These are phyloP conservation scores for Mycena vitilis DNA, from an alignment of 768 basidiomycete genomes.

Conservation along the genomic window DNA sequence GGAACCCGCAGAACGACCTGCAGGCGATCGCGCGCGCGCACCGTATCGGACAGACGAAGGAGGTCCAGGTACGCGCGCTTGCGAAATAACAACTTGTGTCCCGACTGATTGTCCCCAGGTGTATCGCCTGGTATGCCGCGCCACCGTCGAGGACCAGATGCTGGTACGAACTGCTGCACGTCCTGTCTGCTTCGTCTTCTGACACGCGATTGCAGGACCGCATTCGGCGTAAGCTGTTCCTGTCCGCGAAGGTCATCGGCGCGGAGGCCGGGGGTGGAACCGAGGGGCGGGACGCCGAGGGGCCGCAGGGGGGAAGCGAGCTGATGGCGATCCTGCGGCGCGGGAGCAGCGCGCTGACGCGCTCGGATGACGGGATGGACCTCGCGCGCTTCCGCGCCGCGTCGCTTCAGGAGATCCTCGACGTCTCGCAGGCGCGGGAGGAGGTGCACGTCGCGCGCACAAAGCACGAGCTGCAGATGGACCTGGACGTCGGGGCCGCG, in stretches of 20 bases:
- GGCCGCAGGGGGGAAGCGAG: slow-evolving; percentile 50
- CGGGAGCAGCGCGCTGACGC: slow-evolving; percentile 66
- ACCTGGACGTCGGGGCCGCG: slow-evolving; percentile 24
- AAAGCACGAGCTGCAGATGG: slow-evolving; percentile 52
- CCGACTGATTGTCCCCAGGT: slow-evolving; percentile 52
- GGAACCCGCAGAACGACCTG: slow-evolving; percentile 83
- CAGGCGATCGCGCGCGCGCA: slow-evolving; percentile 90
- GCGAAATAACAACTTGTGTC: neutral
- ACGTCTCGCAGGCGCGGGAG: slow-evolving; percentile 57
- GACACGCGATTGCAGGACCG: slow-evolving; percentile 50
- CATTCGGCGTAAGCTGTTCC: slow-evolving; percentile 76
- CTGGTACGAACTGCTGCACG: too few species aligned
- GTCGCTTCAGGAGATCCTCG: slow-evolving; percentile 56
- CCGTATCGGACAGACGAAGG: slow-evolving; percentile 81
- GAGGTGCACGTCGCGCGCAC: slow-evolving; percentile 57
- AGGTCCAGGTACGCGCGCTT: slow-evolving; percentile 64
- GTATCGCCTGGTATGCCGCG: slow-evolving; percentile 74
- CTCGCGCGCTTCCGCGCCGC: slow-evolving; percentile 59
- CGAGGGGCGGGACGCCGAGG: slow-evolving; percentile 46
- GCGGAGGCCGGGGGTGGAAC: slow-evolving; percentile 53
- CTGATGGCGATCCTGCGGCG: slow-evolving; percentile 67
- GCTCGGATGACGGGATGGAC: slow-evolving; percentile 50
- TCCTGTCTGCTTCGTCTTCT: too few species aligned
- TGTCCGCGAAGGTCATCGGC: slow-evolving; percentile 73
- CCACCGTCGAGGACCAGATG: slow-evolving; percentile 83